A percentile compares a stretch with the other conserved stretches of the same genome.
phyloP scores from a whole-genome alignment of 257 asterid genomes.

The Nicotiana knightiana region DNA sequence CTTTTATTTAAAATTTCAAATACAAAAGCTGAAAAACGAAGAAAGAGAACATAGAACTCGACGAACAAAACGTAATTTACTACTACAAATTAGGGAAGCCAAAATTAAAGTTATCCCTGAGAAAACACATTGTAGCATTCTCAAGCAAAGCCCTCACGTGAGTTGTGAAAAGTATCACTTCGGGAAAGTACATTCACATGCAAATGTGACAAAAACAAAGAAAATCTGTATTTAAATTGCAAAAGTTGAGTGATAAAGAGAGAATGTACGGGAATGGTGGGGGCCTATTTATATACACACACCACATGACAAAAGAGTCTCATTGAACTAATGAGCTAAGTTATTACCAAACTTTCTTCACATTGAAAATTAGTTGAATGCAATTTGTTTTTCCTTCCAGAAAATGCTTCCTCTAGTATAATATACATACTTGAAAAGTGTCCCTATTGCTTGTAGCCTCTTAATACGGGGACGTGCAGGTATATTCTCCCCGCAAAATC shows the following conservation, averaged over 20 bases:
- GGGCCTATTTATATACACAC: neutral
- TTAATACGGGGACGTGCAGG: neutral
- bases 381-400: neutral
- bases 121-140: neutral
- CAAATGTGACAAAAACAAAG: slow-evolving; percentile 41
- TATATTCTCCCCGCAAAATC: neutral
- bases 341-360: neutral
- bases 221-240: slow-evolving; percentile 32
- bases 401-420: neutral
- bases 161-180: slow-evolving; percentile 22
- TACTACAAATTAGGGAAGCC: neutral
- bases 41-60: neutral
- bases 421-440: neutral
- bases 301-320: neutral
- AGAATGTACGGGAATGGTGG: slow-evolving; percentile 8
- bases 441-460: neutral
- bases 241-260: slow-evolving; percentile 24
- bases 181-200: slow-evolving; percentile 65
- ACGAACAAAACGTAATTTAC: neutral
- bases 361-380: neutral
- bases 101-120: neutral
- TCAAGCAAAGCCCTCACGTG: slow-evolving; percentile 42
- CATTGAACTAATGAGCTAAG: neutral
- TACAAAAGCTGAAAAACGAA: too few species aligned
- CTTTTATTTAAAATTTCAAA: neutral